Evolutionary conservation across 306 rosid species (phyloP), one percentile per base, ranked within the genome.

Genomic region (Delonix regia): DNA sequence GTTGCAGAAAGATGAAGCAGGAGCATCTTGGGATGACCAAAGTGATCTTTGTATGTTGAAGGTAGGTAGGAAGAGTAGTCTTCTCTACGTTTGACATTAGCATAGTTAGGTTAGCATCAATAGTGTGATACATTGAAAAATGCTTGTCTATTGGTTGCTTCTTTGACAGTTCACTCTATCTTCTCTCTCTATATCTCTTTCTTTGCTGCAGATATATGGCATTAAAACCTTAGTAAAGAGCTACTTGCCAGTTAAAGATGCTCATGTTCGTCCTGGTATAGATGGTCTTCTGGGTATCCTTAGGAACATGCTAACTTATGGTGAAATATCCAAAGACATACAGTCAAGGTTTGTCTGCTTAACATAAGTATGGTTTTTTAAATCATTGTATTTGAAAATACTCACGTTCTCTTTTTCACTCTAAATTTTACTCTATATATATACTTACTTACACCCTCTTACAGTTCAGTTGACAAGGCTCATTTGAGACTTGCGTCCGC

Each of bases 401-500:
- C 13, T 11, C 44, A 12, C 19, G 61, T 81, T 68, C 19, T 51
- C 47, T 14, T 39, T 28, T 73, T 16, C 41, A 45, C 41, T 25
- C 57, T 21, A 68, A 73, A 33, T 80, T 53, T 36, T 34, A 36
- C 73, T 52, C 81, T 70, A 80, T 48, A 63, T 73, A 70, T 80
- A 30, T 71, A 44, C 78, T 76, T 70, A 65, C 69, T 72, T 77
- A 78, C 83, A 42, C 69, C 48, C 79, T 84, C 81, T 77, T 85
- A 82, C 96, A 95, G 99, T 82, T 88, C 88, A 79, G 96, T 91
- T 75, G 99, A 95, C 76, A 93, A 91, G 92, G 98, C 91, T 76
- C 96, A 95, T 86, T 65, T 95, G 85, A 90, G 86, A 81, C 98
- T 95, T 81, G 97, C 99, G 73, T 82, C 99, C 72, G 99, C 98